Conservation (phyloP, 306 rosid species). For the Clitoria ternatea region DNA sequence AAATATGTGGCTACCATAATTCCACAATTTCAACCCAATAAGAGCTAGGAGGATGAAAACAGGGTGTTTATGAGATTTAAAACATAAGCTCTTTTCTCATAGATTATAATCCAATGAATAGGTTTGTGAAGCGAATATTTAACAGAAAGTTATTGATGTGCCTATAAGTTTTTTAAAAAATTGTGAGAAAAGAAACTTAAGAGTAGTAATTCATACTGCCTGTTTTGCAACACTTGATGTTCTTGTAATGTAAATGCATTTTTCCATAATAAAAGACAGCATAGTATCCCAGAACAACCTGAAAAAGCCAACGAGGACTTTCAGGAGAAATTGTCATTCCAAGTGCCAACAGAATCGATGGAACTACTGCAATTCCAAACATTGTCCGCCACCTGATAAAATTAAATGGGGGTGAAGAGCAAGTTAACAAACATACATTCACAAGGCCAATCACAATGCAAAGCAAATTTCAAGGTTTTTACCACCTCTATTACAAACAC, state of each 20-base stretch:
- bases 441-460: not conserved
- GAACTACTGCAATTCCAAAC: conserved; percentile 77
- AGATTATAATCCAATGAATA: not conserved
- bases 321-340: conserved; percentile 86
- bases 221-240: not conserved
- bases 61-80: not conserved
- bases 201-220: not conserved
- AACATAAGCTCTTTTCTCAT: not conserved
- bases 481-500: not conserved
- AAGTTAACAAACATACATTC: not conserved
- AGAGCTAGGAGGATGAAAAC: not conserved
- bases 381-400: conserved; percentile 84
- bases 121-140: not conserved
- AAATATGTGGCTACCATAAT: not conserved
- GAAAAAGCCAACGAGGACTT: conserved; percentile 94
- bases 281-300: conserved; percentile 42
- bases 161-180: not conserved
- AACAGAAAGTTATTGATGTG: not conserved
- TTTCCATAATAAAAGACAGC: conserved; percentile 13
- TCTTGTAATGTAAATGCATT: not conserved
- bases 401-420: not conserved
- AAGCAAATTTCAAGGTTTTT: not conserved
- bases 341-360: conserved; percentile 67
- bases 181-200: not conserved
- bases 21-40: not conserved